Conservation (phyloP, 2,329 filamentous ascomycete species). For the Paraconiothyrium sp. region DNA sequence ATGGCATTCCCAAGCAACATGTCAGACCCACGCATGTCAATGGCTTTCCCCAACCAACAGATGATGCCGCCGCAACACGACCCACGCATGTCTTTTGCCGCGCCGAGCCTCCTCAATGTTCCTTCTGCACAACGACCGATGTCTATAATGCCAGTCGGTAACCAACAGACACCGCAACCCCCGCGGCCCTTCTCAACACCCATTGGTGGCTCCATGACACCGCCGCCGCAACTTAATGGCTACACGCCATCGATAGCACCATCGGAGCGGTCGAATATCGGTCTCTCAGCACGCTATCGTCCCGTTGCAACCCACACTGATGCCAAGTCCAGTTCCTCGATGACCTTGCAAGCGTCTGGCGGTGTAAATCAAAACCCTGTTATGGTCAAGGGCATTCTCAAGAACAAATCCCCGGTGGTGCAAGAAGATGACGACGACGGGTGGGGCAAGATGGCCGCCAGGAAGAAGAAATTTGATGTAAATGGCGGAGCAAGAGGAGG, state of each 20-base stretch:
- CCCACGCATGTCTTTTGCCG: constrained; percentile 43
- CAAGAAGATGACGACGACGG: constrained; percentile 44
- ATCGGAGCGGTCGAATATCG: constrained; percentile 93
- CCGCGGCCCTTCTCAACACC: constrained; percentile 39
- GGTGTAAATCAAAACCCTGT: constrained; percentile 29
- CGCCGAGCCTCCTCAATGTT: constrained; percentile 38
- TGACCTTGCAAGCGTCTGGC: constrained; percentile 44
- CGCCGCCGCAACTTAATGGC: constrained; percentile 47
- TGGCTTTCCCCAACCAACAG: constrained; percentile 28
- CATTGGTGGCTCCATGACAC: constrained; percentile 4
- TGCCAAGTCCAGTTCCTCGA: constrained; percentile 36
- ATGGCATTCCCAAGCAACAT: constrained; percentile 31
- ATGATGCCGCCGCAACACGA: constrained; percentile 33
- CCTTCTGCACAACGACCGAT: constrained; percentile 53
- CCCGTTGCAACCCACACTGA: constrained; percentile 72
- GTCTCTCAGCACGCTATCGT: constrained; percentile 87
- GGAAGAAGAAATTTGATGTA: constrained; percentile 38
- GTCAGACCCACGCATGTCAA: constrained; percentile 34
- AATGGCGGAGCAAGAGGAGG: constrained; percentile 28
- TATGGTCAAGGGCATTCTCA: constrained; percentile 46
- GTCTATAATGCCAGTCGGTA: constrained; percentile 53
- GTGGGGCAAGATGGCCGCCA: constrained; percentile 43
- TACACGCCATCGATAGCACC: constrained; percentile 94
- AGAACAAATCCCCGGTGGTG: constrained; percentile 33
- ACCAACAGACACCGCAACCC: constrained; percentile 58